These are phyloP conservation scores for Xylaria sp. DNA, from an alignment of 2,329 filamentous ascomycete species.

Conservation along the genomic window DNA sequence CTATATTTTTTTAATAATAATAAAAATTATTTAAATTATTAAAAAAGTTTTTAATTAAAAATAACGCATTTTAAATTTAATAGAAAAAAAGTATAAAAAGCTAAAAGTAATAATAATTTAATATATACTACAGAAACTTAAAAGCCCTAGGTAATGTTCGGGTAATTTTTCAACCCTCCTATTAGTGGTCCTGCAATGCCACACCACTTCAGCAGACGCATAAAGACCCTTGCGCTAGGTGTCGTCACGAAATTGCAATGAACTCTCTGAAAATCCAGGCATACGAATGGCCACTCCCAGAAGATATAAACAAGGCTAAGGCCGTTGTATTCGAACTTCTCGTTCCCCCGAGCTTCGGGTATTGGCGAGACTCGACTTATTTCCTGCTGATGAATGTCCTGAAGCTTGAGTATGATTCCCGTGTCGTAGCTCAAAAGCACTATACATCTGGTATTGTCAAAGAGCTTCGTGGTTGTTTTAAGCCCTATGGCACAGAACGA, in stretches of 20 bases:
- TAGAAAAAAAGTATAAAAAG: no score
- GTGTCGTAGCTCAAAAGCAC: constrained; percentile 42
- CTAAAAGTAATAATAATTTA: no score
- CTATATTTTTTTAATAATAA: no score
- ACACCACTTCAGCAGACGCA: background rate
- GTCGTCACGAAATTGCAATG: constrained; percentile 42
- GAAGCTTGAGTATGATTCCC: constrained; percentile 18
- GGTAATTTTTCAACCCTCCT: no score
- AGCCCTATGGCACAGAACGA: background rate
- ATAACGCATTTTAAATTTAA: no score
- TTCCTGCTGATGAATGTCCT: constrained; percentile 51
- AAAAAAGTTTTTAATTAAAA: no score
- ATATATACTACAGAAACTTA: no score
- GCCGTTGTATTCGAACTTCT: constrained; percentile 59
- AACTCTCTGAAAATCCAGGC: constrained; percentile 49
- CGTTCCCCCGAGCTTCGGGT: constrained; percentile 46
- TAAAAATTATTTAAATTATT: no score
- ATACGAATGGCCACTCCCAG: constrained; percentile 63
- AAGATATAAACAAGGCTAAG: constrained; percentile 40
- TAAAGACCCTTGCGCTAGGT: constrained; percentile 45
- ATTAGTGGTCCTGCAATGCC: no score
- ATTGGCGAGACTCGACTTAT: constrained; percentile 56
- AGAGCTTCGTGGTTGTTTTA: background rate
- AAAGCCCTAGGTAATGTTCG: no score
- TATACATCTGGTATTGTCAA: background rate